Evolutionary conservation across 148 eudicot species (phyloP).

Genomic region (Camellia granthamiana): DNA sequence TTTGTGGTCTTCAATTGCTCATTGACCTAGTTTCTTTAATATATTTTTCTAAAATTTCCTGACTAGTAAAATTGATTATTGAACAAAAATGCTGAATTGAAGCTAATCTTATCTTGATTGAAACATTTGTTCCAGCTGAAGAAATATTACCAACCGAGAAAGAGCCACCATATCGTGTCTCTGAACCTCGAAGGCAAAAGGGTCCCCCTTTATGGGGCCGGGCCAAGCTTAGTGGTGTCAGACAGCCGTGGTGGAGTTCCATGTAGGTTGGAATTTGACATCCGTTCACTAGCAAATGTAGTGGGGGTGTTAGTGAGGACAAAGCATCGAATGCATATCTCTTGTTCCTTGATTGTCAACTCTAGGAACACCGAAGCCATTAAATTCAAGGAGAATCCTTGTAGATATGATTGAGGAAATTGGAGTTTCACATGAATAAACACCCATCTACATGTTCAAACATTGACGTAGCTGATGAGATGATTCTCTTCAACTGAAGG

Average conservation of each 20-base stretch:
- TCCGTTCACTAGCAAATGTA: slow-evolving; percentile 44
- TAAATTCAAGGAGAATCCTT: slow-evolving; percentile 35
- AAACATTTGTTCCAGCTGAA: slow-evolving; percentile 33
- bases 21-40: not conserved
- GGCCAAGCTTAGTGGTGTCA: slow-evolving; percentile 33
- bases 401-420: slow-evolving; percentile 16
- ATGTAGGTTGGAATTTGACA: slow-evolving; percentile 45
- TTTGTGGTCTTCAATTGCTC: too few relatives aligned
- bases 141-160: slow-evolving; percentile 60
- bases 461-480: not conserved
- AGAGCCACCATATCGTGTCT: slow-evolving; percentile 32
- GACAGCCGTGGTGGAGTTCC: slow-evolving; percentile 37
- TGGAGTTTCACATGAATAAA: not conserved
- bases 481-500: not conserved
- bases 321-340: slow-evolving; percentile 38
- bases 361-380: slow-evolving; percentile 26
- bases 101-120: not conserved
- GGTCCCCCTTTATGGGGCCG: slow-evolving; percentile 77
- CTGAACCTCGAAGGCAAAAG: slow-evolving; percentile 42
- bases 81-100: not conserved
- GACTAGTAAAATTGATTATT: too few relatives aligned
- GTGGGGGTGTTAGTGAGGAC: slow-evolving; percentile 55
- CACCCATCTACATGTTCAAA: not conserved
- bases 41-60: too few relatives aligned
- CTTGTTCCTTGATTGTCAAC: slow-evolving; percentile 40